These are phyloP conservation scores for Melanopsichium pennsylvanicum DNA, from an alignment of 1,284 basidiomycete genomes.

Conservation along the genomic window DNA sequence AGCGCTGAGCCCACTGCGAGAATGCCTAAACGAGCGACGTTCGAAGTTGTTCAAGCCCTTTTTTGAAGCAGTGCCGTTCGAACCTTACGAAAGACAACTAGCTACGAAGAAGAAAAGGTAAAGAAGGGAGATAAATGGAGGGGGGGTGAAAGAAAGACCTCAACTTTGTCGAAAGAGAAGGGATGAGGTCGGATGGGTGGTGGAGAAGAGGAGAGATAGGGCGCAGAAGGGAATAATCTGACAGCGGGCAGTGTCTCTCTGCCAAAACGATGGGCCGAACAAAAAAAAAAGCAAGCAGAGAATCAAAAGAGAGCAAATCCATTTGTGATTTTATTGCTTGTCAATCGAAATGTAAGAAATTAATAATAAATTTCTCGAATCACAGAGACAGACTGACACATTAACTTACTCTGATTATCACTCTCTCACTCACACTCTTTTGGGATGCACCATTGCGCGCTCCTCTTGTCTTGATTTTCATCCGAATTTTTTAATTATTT, in stretches of 20 bases:
- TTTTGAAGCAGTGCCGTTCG: slow-evolving; percentile 17
- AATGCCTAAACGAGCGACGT: slow-evolving; percentile 8
- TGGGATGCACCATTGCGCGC: not conserved
- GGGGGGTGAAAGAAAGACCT: slow-evolving; percentile 26
- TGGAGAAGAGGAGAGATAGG: not conserved
- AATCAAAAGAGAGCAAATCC: no score
- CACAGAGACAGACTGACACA: no score
- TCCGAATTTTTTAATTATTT: not conserved
- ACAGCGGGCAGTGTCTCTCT: no score
- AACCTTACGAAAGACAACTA: slow-evolving; percentile 20
- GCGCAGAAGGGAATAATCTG: not conserved
- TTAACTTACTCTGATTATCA: no score
- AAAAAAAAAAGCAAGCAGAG: not conserved
- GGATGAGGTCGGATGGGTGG: slow-evolving; percentile 24
- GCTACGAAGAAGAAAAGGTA: slow-evolving; percentile 4
- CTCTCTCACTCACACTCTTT: not conserved
- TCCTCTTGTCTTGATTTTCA: not conserved
- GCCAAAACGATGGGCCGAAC: no score
- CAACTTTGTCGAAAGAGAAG: slow-evolving; percentile 26
- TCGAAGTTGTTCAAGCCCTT: slow-evolving; percentile 18
- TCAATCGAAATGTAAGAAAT: no score
- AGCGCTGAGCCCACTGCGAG: slow-evolving; percentile 11
- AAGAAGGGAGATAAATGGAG: slow-evolving; percentile 13
- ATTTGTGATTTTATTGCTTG: no score
- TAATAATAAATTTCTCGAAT: no score